Conservation (phyloP, 108 stramenopile species). For the Cyclotella atomus region DNA sequence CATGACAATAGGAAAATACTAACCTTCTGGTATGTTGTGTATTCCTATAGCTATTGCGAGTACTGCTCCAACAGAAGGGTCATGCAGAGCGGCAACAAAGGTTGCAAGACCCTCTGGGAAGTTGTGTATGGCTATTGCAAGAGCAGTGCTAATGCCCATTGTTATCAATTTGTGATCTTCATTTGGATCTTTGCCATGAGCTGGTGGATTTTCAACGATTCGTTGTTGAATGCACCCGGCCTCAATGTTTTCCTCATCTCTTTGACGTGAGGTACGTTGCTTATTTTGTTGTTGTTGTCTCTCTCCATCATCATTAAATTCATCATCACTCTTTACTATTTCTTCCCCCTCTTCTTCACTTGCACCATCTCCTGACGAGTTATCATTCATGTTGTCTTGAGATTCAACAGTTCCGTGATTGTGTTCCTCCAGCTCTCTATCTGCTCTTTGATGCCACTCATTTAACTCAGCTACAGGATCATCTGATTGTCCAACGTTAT, state of each 20-base stretch:
- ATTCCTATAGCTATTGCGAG: conserved; percentile 88
- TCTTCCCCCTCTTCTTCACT: neutral
- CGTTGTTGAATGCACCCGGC: too few species aligned
- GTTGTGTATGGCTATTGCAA: conserved; percentile 88
- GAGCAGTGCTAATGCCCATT: conserved; percentile 75
- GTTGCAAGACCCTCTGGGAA: conserved; percentile 94
- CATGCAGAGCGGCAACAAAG: conserved; percentile 76
- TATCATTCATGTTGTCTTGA: conserved; percentile 18
- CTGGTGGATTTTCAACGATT: conserved; percentile 9
- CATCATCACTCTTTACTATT: neutral
- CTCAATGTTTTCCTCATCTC: too few species aligned
- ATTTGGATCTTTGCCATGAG: neutral
- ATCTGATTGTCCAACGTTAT: conserved; percentile 40
- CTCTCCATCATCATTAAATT: neutral
- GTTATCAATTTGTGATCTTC: conserved; percentile 43
- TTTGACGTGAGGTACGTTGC: neutral
- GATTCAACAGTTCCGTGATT: conserved; percentile 19
- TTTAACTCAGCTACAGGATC: conserved; percentile 49
- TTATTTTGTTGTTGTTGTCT: neutral
- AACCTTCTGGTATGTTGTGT: conserved; percentile 93
- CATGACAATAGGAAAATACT: too few species aligned
- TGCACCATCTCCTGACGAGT: conserved; percentile 11
- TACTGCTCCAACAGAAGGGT: conserved; percentile 76
- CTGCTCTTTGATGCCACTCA: conserved; percentile 47
- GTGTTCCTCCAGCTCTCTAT: conserved; percentile 19